phyloP scores from a whole-genome alignment of 2,329 filamentous ascomycete species.

The Stagonosporopsis chrysanthemi region DNA sequence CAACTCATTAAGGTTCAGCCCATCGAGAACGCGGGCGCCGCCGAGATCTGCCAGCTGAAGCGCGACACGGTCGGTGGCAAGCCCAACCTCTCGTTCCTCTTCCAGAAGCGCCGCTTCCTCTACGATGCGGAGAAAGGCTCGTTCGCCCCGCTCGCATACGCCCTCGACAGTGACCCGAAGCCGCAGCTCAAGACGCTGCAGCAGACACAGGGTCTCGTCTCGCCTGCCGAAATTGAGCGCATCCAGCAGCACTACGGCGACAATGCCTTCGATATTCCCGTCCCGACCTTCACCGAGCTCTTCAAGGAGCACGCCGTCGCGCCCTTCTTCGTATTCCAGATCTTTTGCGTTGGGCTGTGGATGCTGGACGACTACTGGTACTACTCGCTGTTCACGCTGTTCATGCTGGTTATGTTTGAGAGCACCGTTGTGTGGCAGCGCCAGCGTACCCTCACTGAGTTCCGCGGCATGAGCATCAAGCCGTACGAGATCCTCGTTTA shows the following conservation, averaged over 20 bases:
- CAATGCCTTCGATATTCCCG: constrained; percentile 97
- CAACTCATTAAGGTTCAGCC: constrained; percentile 92
- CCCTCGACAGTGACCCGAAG: constrained; percentile 85
- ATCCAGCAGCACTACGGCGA: constrained; percentile 92
- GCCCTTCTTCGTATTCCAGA: constrained; percentile 98
- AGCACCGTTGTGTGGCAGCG: constrained; percentile 99
- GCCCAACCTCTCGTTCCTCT: constrained; percentile 84
- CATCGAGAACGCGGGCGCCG: constrained; percentile 82
- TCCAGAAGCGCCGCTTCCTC: constrained; percentile 97
- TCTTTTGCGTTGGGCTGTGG: constrained; percentile 98
- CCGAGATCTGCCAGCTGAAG: constrained; percentile 84
- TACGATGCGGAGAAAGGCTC: constrained; percentile 74
- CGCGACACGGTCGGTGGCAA: constrained; percentile 80
- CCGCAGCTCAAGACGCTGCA: constrained; percentile 82
- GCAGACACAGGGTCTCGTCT: constrained; percentile 75
- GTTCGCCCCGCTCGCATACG: constrained; percentile 85
- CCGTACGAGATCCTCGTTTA: constrained; percentile 95
- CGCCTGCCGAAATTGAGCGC: constrained; percentile 76
- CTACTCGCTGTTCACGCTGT: constrained; percentile 97
- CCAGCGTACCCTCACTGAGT: constrained; percentile 93
- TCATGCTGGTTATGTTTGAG: constrained; percentile 98
- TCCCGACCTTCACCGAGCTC: constrained; percentile 92
- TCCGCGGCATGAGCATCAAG: constrained; percentile 99
- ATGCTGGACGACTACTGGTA: constrained; percentile 99
- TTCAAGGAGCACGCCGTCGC: constrained; percentile 99